Evolutionary conservation across 768 basidiomycete species (phyloP).

Genomic region (Harrya chromipes): DNA sequence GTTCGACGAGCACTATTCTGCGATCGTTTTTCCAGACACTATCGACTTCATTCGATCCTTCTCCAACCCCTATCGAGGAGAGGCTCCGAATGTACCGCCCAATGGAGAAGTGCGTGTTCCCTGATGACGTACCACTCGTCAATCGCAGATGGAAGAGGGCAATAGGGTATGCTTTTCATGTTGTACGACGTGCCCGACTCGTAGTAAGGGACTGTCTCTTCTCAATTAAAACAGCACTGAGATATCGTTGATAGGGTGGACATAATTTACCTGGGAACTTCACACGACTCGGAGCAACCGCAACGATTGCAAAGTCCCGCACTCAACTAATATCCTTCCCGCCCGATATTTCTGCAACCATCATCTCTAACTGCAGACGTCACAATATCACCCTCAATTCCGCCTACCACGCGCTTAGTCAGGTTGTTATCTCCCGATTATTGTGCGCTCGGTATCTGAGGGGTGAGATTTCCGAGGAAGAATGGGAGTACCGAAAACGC

Average conservation of each 20-base stretch:
- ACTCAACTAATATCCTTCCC: constrained; percentile 23
- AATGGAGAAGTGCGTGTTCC: too few relatives aligned
- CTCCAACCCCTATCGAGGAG: too few relatives aligned
- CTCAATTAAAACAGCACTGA: too few relatives aligned
- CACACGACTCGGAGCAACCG: constrained; percentile 34
- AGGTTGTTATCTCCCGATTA: constrained; percentile 48
- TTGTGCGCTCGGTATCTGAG: constrained; percentile 42
- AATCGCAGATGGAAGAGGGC: too few relatives aligned
- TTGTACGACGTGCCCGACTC: too few relatives aligned
- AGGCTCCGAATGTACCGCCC: too few relatives aligned
- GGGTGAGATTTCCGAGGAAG: constrained; percentile 45
- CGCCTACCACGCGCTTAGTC: constrained; percentile 46
- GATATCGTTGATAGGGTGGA: constrained; percentile 40
- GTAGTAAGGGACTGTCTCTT: too few relatives aligned
- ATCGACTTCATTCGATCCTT: too few relatives aligned
- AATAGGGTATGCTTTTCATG: too few relatives aligned
- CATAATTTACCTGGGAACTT: constrained; percentile 47
- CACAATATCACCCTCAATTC: constrained; percentile 48
- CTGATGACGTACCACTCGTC: too few relatives aligned
- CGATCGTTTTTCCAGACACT: too few relatives aligned
- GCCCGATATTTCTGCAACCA: constrained; percentile 26
- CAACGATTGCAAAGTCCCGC: constrained; percentile 38
- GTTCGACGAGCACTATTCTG: constrained; percentile 31
- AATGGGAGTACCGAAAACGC: constrained; percentile 50
- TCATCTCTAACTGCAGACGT: constrained; percentile 39